Percentiles rank a stretch among this genome's conserved stretches.
phyloP scores from a whole-genome alignment of 768 basidiomycete species.

The button mushroom (Agaricus bisporus) region DNA sequence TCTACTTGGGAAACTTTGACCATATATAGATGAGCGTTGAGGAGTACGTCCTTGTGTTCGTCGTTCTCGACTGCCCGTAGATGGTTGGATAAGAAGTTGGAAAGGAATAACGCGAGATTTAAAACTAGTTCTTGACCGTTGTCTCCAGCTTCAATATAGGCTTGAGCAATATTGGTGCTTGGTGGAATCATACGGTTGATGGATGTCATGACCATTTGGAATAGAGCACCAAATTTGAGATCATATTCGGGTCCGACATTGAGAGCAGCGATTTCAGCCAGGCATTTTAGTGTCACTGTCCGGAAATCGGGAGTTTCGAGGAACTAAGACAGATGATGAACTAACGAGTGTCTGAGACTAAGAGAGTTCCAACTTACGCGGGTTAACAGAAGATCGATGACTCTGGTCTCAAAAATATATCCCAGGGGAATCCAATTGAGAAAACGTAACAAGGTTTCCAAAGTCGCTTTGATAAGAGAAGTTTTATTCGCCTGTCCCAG shows the following conservation, averaged over 20 bases:
- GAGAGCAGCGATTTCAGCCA: constrained; percentile 93
- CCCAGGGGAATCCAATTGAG: constrained; percentile 99
- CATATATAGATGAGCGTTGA: constrained; percentile 97
- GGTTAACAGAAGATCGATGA: constrained; percentile 89
- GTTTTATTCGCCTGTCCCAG: constrained; percentile 96
- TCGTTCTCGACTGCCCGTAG: constrained; percentile 92
- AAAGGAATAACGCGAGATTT: constrained; percentile 95
- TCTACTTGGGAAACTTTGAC: constrained; percentile 98
- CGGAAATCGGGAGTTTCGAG: constrained; percentile 96
- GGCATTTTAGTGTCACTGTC: constrained; percentile 92
- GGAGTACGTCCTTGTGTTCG: constrained; percentile 81
- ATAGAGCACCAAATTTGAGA: constrained; percentile 94
- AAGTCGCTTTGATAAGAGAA: constrained; percentile 86
- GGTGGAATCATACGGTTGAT: constrained; percentile 97
- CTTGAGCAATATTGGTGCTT: constrained; percentile 88
- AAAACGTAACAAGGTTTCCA: constrained; percentile 93
- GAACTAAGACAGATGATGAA: constrained; percentile 53
- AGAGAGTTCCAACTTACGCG: constrained; percentile 52
- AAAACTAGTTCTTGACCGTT: constrained; percentile 95
- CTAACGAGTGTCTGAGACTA: constrained; percentile 4
- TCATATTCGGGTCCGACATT: constrained; percentile 97
- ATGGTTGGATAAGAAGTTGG: constrained; percentile 93
- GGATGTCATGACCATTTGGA: constrained; percentile 97
- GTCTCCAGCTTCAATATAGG: constrained; percentile 85
- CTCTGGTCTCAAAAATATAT: constrained; percentile 97